These are phyloP conservation scores for Nepenthes gracilis DNA, from an alignment of 148 eudicot genomes.

Conservation along the genomic window DNA sequence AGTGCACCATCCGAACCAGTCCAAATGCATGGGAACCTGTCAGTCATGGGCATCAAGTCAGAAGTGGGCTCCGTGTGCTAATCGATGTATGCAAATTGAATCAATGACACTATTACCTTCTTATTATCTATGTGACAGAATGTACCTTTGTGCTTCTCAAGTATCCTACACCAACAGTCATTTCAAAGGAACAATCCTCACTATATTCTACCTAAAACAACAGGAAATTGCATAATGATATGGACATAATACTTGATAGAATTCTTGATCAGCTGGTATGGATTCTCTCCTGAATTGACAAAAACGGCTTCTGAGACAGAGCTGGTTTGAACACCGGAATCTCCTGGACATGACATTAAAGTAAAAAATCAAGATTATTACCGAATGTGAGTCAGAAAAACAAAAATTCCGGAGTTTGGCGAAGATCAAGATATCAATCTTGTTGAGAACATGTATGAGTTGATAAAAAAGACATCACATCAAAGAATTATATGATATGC, in stretches of 20 bases:
- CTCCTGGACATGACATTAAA: constrained; percentile 17
- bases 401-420: no score
- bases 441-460: no score
- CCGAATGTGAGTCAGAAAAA: no score
- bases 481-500: no score
- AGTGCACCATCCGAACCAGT: constrained; percentile 72
- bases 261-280: constrained; percentile 39
- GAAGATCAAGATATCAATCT: no score
- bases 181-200: neutral
- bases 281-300: constrained; percentile 42
- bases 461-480: no score
- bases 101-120: constrained; percentile 29
- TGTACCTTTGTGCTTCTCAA: constrained; percentile 51
- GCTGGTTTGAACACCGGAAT: constrained; percentile 34
- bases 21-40: constrained; percentile 48
- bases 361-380: no score
- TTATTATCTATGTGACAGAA: constrained; percentile 44
- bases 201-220: neutral
- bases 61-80: neutral
- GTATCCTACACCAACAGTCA: constrained; percentile 23
- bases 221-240: neutral
- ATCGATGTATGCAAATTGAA: neutral
- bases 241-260: constrained; percentile 29
- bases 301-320: constrained; percentile 38
- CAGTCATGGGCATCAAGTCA: neutral